Evolutionary conservation across 345 rosid genomes (phyloP).

Genomic region (Punica granatum): DNA sequence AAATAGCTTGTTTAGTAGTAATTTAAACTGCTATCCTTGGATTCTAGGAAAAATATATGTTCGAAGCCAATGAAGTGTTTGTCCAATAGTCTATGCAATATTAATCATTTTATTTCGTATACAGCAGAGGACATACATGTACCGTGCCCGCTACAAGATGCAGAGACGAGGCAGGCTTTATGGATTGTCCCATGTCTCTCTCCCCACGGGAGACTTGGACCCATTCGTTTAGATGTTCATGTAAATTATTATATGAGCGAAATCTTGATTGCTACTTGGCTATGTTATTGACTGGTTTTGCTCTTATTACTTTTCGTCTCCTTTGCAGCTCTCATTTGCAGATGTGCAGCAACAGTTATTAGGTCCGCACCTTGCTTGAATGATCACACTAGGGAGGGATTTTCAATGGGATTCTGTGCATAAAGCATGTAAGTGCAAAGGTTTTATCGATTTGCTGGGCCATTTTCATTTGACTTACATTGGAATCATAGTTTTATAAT

Average conservation of each 20-base stretch:
- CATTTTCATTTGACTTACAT: background rate
- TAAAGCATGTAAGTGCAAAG: constrained; percentile 95
- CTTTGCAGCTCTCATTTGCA: constrained; percentile 63
- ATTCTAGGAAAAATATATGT: no score
- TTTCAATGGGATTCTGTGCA: constrained; percentile 66
- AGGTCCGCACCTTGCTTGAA: constrained; percentile 77
- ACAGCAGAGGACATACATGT: no score
- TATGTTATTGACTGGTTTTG: background rate
- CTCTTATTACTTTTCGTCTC: constrained; percentile 18
- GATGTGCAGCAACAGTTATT: constrained; percentile 67
- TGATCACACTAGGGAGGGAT: constrained; percentile 96
- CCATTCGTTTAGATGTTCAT: constrained; percentile 2
- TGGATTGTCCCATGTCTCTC: no score
- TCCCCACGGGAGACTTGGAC: no score
- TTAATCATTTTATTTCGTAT: no score
- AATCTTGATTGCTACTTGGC: background rate
- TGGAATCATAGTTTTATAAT: background rate
- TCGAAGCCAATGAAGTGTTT: no score
- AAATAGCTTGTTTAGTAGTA: no score
- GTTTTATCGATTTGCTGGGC: constrained; percentile 26
- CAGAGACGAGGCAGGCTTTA: no score
- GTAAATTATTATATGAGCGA: background rate
- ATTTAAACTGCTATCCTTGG: no score
- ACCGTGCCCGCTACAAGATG: no score
- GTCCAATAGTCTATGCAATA: no score